A percentile compares a stretch with the other conserved stretches of the same genome.
Evolutionary conservation across 345 rosid species (phyloP).

Genomic region (Eucalyptus marginata): DNA sequence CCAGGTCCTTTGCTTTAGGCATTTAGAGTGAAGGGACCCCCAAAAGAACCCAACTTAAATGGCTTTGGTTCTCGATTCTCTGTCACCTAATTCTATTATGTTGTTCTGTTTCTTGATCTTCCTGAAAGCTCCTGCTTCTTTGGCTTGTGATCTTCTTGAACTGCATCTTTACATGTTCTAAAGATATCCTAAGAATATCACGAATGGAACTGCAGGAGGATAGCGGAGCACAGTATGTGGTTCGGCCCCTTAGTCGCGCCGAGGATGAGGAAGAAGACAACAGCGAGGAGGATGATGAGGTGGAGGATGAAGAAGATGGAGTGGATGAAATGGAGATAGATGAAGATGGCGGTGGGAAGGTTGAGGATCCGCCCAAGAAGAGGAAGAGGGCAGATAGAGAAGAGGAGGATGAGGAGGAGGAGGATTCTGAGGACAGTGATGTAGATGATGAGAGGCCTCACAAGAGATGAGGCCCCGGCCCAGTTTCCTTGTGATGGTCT

Average conservation of each 20-base stretch:
- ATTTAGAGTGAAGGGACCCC: not conserved
- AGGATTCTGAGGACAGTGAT: not conserved
- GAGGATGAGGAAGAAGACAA: slow-evolving; percentile 73
- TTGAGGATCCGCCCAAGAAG: not conserved
- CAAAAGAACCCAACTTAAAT: not conserved
- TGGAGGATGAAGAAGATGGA: slow-evolving; percentile 1
- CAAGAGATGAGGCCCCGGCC: not conserved
- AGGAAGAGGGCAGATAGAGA: not conserved
- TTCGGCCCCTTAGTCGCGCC: slow-evolving; percentile 46
- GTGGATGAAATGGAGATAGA: slow-evolving; percentile 49
- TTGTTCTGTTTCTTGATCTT: not conserved
- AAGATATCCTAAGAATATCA: not conserved
- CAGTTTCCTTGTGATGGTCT: not conserved
- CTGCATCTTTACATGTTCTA: not conserved
- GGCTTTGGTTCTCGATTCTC: not conserved
- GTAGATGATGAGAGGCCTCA: not conserved
- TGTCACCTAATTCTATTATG: not conserved
- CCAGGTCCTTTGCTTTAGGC: not conserved
- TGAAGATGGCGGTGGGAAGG: slow-evolving; percentile 25
- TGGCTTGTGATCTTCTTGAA: not conserved
- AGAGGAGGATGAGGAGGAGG: not conserved
- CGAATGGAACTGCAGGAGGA: slow-evolving; percentile 31
- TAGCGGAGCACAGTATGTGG: slow-evolving; percentile 60
- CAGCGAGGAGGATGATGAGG: slow-evolving; percentile 40
- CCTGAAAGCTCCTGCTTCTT: not conserved